Percentiles rank a stretch among this genome's conserved stretches.
Conservation (phyloP, 2,329 filamentous ascomycete genomes). For the Zarea fungicola region DNA sequence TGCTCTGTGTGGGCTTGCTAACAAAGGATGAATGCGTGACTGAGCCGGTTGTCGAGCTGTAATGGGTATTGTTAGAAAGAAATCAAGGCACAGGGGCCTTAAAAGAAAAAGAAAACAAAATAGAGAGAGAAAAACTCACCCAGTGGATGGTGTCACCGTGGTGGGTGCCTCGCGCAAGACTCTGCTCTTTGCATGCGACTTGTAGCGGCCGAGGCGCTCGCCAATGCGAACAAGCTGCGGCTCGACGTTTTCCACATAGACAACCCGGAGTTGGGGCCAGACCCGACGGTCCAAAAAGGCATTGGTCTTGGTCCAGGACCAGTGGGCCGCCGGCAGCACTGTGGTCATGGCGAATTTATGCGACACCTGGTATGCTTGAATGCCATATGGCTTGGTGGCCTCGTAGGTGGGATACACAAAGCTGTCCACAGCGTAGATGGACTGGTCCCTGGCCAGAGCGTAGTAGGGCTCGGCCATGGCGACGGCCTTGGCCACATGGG, state of each 20-base stretch:
- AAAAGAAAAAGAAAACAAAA: too few relatives aligned
- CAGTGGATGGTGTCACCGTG: background rate
- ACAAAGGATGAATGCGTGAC: slow-evolving; percentile 25
- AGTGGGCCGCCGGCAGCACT: slow-evolving; percentile 66
- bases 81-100: too few relatives aligned
- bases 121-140: too few relatives aligned
- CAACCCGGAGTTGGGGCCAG: slow-evolving; percentile 72
- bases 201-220: slow-evolving; percentile 77
- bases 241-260: slow-evolving; percentile 90
- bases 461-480: slow-evolving; percentile 66
- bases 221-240: slow-evolving; percentile 91
- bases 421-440: slow-evolving; percentile 63
- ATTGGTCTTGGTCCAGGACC: slow-evolving; percentile 63
- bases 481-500: slow-evolving; percentile 62
- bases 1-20: slow-evolving; percentile 29
- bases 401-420: slow-evolving; percentile 72
- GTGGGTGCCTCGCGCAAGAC: slow-evolving; percentile 1
- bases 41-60: background rate
- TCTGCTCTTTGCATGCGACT: slow-evolving; percentile 32
- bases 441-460: slow-evolving; percentile 55
- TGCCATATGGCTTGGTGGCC: slow-evolving; percentile 67
- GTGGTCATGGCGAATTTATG: slow-evolving; percentile 64
- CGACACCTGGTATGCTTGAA: slow-evolving; percentile 61
- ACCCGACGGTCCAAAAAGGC: slow-evolving; percentile 70
- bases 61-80: background rate